These are phyloP conservation scores for Tolypocladium album DNA, from an alignment of 2,329 filamentous ascomycete species.

Conservation along the genomic window DNA sequence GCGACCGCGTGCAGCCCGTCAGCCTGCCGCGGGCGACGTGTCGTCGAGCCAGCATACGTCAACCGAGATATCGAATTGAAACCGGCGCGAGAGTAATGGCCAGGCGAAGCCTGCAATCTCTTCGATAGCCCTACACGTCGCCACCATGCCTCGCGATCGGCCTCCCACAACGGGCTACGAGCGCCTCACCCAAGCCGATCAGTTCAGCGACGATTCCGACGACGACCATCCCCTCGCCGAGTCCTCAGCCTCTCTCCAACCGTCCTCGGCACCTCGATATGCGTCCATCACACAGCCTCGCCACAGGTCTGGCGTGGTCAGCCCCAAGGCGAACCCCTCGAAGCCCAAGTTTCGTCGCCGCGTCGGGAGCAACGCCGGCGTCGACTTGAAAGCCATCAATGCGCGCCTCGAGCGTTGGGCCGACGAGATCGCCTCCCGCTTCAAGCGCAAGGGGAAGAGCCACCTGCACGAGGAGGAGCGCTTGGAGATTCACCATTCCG, in stretches of 20 bases:
- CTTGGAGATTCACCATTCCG: constrained; percentile 92
- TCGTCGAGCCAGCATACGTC: background rate
- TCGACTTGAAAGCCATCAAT: constrained; percentile 98
- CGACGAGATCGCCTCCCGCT: constrained; percentile 93
- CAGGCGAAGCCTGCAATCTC: background rate
- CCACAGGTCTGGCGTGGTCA: constrained; percentile 49
- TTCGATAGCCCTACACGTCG: background rate
- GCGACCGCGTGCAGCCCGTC: background rate
- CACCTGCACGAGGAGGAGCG: constrained; percentile 68
- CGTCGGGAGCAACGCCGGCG: constrained; percentile 66
- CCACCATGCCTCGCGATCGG: constrained; percentile 52
- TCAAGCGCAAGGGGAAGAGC: constrained; percentile 78
- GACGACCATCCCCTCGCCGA: constrained; percentile 47
- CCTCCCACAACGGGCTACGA: constrained; percentile 76
- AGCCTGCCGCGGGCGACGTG: background rate
- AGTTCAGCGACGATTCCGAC: constrained; percentile 62
- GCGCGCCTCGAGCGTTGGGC: constrained; percentile 92
- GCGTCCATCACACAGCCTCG: constrained; percentile 51
- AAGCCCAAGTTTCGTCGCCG: constrained; percentile 34
- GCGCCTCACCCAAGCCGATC: constrained; percentile 72
- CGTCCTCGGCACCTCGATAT: constrained; percentile 50
- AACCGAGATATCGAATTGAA: background rate
- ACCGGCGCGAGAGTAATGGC: background rate
- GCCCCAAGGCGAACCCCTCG: constrained; percentile 31
- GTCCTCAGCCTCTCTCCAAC: constrained; percentile 45